Base-by-base conservation (phyloP, 225 moss, liverwort and hornwort species). In the Lunularia cruciata region DNA sequence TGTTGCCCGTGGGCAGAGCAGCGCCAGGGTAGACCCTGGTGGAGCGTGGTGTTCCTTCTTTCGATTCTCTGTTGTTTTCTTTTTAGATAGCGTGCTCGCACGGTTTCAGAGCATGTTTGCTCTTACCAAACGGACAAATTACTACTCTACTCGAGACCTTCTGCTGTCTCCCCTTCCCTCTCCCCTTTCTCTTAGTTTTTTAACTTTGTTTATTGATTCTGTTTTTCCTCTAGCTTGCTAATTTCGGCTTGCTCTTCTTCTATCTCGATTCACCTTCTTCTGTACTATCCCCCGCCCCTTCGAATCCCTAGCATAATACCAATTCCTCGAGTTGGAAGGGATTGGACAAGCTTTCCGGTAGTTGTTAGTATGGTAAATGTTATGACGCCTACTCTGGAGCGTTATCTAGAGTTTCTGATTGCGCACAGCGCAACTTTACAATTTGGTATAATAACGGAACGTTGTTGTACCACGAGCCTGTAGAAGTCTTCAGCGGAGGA, bases 401-500 rank as follows among this genome's bases (percentile, higher is more conserved):
- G 27, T 27, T 25, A 27, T 54, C 54, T 54, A 54, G 43, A 43
- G 43, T 43, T 43, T 25, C 28, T 27, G 27, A 27, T 54, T 54
- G 33, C 26, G 32, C 1, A 32, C 32, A 27, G 33, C 18, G 14
- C 14, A 33, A 57, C 13, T 39, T 31, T 8, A 10, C 40, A 63
- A 0, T 27, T 63, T 43, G 26, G 27, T 63, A 25, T 63, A 43
- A 40, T 10, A 43, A 63, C 12, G 25, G 16, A 15, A 16, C 27
- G 42, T 40, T 63, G 62, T 23, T 63, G 63, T 27, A 43, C 3
- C 3, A 25, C 26, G 25, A 43, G 26, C 43, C 25, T 43, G 42
- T 38, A 63, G 63, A 63, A 63, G 40, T 63, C 27, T 16, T 8
- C 43, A 14, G 57, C 11, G 33, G 33, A 57, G 34, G 33, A 19